A percentile compares a stretch with the other conserved stretches of the same genome.
Conservation (phyloP, 257 asterid genomes). For the Plantago major region DNA sequence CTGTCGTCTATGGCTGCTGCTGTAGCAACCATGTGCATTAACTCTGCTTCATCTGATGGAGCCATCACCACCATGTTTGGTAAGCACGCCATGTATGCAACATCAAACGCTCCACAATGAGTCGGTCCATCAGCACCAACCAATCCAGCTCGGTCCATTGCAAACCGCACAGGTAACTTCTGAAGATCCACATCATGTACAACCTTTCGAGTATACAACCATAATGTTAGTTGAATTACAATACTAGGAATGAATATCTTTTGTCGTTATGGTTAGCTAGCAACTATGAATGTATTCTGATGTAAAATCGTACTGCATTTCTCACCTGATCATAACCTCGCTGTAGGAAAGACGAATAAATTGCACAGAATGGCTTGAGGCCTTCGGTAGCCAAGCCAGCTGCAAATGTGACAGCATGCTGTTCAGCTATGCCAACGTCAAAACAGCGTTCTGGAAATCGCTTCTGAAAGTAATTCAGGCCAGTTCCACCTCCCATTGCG, state of each 20-base stretch:
- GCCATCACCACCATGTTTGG: constrained; percentile 93
- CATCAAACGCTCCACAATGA: constrained; percentile 83
- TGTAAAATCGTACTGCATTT: not conserved
- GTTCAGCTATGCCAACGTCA: constrained; percentile 85
- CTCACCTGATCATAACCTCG: constrained; percentile 78
- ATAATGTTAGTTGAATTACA: not conserved
- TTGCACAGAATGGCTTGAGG: constrained; percentile 80
- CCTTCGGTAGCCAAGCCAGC: constrained; percentile 86
- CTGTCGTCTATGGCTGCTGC: constrained; percentile 71
- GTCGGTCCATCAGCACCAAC: constrained; percentile 90
- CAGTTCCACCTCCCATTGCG: constrained; percentile 92
- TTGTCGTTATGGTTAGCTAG: no score
- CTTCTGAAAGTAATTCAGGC: constrained; percentile 64
- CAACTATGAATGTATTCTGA: not conserved
- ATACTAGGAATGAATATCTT: no score
- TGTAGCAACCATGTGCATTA: constrained; percentile 82
- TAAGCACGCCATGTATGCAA: constrained; percentile 74
- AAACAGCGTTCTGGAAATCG: constrained; percentile 62
- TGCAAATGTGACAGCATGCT: constrained; percentile 82
- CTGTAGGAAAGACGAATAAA: constrained; percentile 69
- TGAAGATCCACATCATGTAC: constrained; percentile 87
- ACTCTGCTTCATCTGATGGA: constrained; percentile 79
- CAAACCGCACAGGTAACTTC: constrained; percentile 76
- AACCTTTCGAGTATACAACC: constrained; percentile 34
- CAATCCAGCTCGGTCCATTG: constrained; percentile 79